Percentiles rank a stretch among this genome's conserved stretches.
Conservation (phyloP, 345 rosid genomes). For the Linum lewisii region DNA sequence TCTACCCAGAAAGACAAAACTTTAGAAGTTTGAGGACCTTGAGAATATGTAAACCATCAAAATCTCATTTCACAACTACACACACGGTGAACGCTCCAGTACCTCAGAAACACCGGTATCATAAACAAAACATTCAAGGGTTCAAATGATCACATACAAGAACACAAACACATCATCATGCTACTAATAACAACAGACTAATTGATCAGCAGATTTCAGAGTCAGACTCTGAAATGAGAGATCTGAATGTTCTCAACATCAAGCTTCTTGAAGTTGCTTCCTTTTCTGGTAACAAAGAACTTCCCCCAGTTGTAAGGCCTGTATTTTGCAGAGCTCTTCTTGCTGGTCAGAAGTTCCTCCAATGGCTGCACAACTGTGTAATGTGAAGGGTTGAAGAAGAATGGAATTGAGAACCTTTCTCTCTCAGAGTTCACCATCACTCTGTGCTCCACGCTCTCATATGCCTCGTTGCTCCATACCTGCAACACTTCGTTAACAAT, state of each 20-base stretch:
- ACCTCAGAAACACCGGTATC: too few relatives aligned
- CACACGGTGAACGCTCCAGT: too few relatives aligned
- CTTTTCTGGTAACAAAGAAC: neutral
- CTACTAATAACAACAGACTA: too few relatives aligned
- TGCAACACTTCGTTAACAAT: too few relatives aligned
- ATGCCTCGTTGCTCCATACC: conserved; percentile 2
- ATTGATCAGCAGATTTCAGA: neutral
- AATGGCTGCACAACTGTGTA: neutral
- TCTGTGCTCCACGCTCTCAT: conserved; percentile 7
- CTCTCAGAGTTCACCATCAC: conserved; percentile 1
- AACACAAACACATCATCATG: too few relatives aligned
- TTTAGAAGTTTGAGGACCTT: too few relatives aligned
- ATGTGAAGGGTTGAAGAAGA: conserved; percentile 4
- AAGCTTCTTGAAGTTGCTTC: conserved; percentile 3
- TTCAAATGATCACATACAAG: too few relatives aligned
- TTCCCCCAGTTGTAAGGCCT: conserved; percentile 4
- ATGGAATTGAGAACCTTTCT: conserved; percentile 3
- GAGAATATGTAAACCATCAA: too few relatives aligned
- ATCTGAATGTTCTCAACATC: conserved; percentile 1
- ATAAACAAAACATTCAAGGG: too few relatives aligned
- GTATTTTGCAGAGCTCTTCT: neutral
- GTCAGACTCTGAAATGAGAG: neutral
- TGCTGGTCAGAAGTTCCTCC: neutral
- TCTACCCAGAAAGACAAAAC: too few relatives aligned
- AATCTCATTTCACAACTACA: too few relatives aligned